Conservation (phyloP, 164 flowering plant species). For the Macadamia integrifolia region DNA sequence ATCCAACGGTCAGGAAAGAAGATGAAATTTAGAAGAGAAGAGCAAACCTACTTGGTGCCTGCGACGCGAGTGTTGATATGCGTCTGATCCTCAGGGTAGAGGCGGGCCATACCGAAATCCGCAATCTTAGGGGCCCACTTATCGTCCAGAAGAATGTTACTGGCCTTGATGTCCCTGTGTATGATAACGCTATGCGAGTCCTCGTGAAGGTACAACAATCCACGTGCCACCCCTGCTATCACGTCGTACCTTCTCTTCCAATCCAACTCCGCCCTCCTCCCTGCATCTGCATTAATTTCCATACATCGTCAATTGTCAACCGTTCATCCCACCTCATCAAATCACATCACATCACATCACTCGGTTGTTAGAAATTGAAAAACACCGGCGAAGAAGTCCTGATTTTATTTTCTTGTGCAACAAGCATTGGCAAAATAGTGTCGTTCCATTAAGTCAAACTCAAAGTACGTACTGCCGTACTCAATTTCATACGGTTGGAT, state of each 20-base stretch:
- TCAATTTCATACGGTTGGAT: no score
- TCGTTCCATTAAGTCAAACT: no score
- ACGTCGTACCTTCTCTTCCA: slow-evolving; percentile 74
- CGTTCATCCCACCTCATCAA: neutral
- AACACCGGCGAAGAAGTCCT: no score
- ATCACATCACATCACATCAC: no score
- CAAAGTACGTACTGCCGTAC: no score
- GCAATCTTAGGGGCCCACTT: slow-evolving; percentile 94
- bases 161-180: slow-evolving; percentile 93
- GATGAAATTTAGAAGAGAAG: no score
- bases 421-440: no score
- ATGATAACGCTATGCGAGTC: slow-evolving; percentile 66
- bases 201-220: slow-evolving; percentile 87
- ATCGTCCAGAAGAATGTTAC: slow-evolving; percentile 84
- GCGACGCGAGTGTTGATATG: slow-evolving; percentile 89
- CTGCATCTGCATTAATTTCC: slow-evolving; percentile 39
- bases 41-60: slow-evolving; percentile 79
- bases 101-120: slow-evolving; percentile 96
- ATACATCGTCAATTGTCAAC: neutral
- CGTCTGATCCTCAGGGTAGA: slow-evolving; percentile 71
- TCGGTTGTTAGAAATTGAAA: no score
- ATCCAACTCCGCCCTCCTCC: slow-evolving; percentile 39
- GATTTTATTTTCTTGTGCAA: no score
- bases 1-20: no score
- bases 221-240: slow-evolving; percentile 67